Evolutionary conservation across 2,329 filamentous ascomycete species (phyloP).

Genomic region (Dothideomycetidae sp.): DNA sequence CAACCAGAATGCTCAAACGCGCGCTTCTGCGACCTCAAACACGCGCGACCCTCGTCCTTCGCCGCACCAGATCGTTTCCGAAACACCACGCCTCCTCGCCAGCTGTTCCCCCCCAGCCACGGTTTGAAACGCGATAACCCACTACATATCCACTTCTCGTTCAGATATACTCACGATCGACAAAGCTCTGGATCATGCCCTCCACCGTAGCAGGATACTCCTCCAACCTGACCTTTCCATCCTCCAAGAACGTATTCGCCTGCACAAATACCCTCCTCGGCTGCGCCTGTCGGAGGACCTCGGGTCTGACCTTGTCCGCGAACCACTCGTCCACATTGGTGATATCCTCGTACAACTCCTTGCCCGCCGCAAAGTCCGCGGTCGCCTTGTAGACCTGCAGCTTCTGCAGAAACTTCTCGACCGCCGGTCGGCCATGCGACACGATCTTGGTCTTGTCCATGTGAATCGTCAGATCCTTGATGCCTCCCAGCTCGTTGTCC

Average conservation of each 20-base stretch:
- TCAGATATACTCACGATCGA: conserved; percentile 25
- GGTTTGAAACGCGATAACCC: too few relatives aligned
- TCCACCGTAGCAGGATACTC: conserved; percentile 73
- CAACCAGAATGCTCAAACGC: too few relatives aligned
- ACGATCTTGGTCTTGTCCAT: conserved; percentile 80
- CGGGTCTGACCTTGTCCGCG: conserved; percentile 61
- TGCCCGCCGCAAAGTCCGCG: conserved; percentile 66
- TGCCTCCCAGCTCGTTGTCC: conserved; percentile 43
- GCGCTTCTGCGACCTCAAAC: too few relatives aligned
- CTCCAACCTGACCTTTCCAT: conserved; percentile 58
- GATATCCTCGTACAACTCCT: conserved; percentile 67
- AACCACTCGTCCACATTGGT: conserved; percentile 77
- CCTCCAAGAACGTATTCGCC: conserved; percentile 62
- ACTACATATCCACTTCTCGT: not conserved
- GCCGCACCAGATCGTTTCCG: too few relatives aligned
- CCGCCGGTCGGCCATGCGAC: conserved; percentile 65
- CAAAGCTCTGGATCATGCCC: conserved; percentile 69
- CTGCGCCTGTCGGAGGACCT: conserved; percentile 63
- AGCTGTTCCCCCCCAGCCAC: too few relatives aligned
- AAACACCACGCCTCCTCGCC: too few relatives aligned
- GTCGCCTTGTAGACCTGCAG: conserved; percentile 87
- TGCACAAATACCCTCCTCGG: conserved; percentile 89
- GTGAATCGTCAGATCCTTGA: conserved; percentile 68
- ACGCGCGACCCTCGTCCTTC: too few relatives aligned
- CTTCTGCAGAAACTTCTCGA: conserved; percentile 78